A percentile compares a stretch with the other conserved stretches of the same genome.
phyloP scores from a whole-genome alignment of 208 protist genomes.

The Balamuthia mandrillaris region DNA sequence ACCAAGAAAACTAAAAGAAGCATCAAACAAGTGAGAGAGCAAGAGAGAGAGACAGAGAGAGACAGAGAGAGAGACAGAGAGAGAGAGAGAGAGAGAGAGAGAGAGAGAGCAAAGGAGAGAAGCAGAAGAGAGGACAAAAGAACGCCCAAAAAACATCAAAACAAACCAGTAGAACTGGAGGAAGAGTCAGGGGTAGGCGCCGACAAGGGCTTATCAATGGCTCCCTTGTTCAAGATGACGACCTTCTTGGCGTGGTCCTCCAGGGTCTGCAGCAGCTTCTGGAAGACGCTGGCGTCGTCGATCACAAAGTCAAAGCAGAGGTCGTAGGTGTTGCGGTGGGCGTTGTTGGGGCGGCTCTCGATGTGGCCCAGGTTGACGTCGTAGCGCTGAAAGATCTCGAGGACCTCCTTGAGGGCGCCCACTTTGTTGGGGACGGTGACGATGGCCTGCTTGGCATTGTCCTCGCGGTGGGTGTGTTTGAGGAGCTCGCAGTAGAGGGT shows the following conservation, averaged over 20 bases:
- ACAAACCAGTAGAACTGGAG: too few relatives aligned
- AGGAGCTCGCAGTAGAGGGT: too few relatives aligned
- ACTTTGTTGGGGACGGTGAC: too few relatives aligned
- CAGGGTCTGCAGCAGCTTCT: not conserved
- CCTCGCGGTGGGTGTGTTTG: too few relatives aligned
- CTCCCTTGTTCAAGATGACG: slow-evolving; percentile 15
- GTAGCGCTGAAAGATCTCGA: not conserved
- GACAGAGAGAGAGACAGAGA: not conserved
- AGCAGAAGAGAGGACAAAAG: not conserved
- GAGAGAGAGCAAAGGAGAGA: not conserved
- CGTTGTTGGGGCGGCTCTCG: not conserved
- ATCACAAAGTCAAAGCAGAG: slow-evolving; percentile 36
- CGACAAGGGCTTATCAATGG: too few relatives aligned
- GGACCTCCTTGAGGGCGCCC: slow-evolving; percentile 16
- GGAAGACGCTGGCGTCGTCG: not conserved
- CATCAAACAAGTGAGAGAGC: not conserved
- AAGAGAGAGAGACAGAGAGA: not conserved
- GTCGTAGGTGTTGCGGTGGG: not conserved
- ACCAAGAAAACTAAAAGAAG: not conserved
- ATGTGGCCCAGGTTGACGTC: slow-evolving; percentile 21
- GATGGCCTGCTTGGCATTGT: too few relatives aligned
- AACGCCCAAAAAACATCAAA: too few relatives aligned
- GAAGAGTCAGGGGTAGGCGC: too few relatives aligned
- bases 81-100: not conserved
- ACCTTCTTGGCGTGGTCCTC: not conserved